phyloP scores from a whole-genome alignment of 1,284 basidiomycete species.

The Cryptococcus sp. region DNA sequence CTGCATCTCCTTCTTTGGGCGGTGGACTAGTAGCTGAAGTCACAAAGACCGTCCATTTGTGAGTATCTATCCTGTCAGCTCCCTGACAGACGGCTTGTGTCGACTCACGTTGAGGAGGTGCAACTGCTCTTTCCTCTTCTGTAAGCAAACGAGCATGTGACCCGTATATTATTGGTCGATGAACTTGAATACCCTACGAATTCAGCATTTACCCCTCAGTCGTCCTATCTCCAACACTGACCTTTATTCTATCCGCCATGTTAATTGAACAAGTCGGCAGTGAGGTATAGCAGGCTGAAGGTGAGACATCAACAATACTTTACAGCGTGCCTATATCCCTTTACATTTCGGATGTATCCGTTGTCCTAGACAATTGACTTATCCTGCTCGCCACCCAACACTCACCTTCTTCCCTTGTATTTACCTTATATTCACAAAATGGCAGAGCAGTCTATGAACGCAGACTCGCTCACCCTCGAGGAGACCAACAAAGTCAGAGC shows the following conservation, averaged over 20 bases:
- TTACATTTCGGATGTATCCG: not conserved
- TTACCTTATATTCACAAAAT: conserved; percentile 7
- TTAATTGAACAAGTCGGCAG: not conserved
- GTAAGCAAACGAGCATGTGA: conserved; percentile 85
- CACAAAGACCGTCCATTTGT: conserved; percentile 94
- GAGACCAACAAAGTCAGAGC: conserved; percentile 98
- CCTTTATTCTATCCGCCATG: not conserved
- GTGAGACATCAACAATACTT: too few species aligned
- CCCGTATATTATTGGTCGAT: conserved; percentile 90
- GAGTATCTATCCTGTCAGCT: conserved; percentile 73
- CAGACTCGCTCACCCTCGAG: conserved; percentile 72
- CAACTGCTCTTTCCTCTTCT: conserved; percentile 56
- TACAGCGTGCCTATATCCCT: too few species aligned
- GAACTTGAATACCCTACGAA: conserved; percentile 77
- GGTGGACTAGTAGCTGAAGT: conserved; percentile 56
- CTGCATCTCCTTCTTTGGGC: conserved; percentile 19
- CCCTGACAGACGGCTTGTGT: not conserved
- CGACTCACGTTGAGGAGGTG: conserved; percentile 40
- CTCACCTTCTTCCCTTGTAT: not conserved
- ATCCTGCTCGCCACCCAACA: conserved; percentile 20
- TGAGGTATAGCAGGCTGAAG: too few species aligned
- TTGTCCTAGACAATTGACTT: not conserved
- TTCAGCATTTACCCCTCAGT: too few species aligned
- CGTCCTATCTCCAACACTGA: not conserved
- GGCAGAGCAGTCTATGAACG: conserved; percentile 16